phyloP scores from a whole-genome alignment of 2,329 filamentous ascomycete genomes.

The Aspergillus uvarum region DNA sequence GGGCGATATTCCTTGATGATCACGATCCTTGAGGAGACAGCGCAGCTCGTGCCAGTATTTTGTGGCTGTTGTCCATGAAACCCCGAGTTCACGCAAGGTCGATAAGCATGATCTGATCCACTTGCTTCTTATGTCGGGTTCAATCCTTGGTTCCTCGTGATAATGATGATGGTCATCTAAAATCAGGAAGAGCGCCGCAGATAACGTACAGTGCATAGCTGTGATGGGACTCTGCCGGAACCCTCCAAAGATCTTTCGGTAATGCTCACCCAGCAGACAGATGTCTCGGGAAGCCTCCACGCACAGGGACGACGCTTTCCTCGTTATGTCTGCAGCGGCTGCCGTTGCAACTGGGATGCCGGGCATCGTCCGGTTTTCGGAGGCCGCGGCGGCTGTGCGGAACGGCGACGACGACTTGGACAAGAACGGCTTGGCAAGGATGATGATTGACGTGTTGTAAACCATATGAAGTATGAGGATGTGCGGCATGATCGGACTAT shows the following conservation, averaged over 20 bases:
- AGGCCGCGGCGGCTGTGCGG: neutral
- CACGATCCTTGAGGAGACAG: too few species aligned
- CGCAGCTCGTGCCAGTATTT: neutral
- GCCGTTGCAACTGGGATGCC: neutral
- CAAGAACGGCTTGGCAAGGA: conserved; percentile 34
- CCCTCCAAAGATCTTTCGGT: conserved; percentile 34
- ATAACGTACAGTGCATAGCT: conserved; percentile 38
- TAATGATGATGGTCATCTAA: neutral
- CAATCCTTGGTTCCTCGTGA: too few species aligned
- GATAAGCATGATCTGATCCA: neutral
- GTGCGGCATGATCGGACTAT: conserved; percentile 26
- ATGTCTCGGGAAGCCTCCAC: conserved; percentile 26
- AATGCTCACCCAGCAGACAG: conserved; percentile 30
- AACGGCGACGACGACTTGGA: neutral
- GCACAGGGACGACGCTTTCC: conserved; percentile 19
- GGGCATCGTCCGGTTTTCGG: too few species aligned
- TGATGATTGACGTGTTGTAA: conserved; percentile 35
- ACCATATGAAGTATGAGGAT: conserved; percentile 37
- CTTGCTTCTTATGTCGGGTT: neutral
- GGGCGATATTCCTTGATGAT: too few species aligned
- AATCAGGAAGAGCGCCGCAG: conserved; percentile 25
- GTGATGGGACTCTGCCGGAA: conserved; percentile 38
- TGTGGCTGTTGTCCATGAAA: neutral
- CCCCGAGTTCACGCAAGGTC: neutral
- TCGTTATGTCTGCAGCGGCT: neutral